phyloP scores from a whole-genome alignment of 2,329 filamentous ascomycete species.

The Penicillium sp. region DNA sequence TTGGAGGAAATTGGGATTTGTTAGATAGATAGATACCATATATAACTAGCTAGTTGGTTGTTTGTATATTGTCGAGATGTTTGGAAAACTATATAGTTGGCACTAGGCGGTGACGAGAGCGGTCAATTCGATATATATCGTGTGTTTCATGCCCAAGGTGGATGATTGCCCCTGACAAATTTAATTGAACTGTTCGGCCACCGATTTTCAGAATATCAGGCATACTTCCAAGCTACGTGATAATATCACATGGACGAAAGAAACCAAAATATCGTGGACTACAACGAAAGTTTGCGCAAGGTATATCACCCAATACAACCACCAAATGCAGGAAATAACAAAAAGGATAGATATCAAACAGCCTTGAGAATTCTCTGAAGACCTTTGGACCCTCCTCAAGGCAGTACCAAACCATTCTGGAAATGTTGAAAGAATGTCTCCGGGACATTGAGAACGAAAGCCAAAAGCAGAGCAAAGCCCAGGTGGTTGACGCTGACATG shows the following conservation, averaged over 20 bases:
- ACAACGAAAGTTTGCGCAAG: slow-evolving; percentile 21
- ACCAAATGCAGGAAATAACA: not conserved
- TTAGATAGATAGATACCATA: too few relatives aligned
- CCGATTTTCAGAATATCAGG: not conserved
- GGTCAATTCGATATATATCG: not conserved
- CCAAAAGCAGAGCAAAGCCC: slow-evolving; percentile 1
- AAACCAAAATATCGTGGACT: slow-evolving; percentile 7
- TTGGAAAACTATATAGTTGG: not conserved
- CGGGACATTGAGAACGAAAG: slow-evolving; percentile 27
- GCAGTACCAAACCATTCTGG: slow-evolving; percentile 39
- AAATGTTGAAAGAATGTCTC: slow-evolving; percentile 36
- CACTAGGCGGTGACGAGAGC: slow-evolving; percentile 3
- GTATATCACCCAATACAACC: not conserved
- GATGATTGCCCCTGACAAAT: not conserved
- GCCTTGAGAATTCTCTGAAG: slow-evolving; percentile 40
- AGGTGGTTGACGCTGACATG: slow-evolving; percentile 30
- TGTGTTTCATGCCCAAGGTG: not conserved
- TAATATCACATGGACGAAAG: not conserved
- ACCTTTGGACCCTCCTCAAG: slow-evolving; percentile 40
- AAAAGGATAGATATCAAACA: slow-evolving; percentile 40
- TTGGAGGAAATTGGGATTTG: slow-evolving; percentile 3
- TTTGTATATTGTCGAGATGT: too few relatives aligned
- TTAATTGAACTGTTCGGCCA: not conserved
- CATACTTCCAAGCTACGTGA: not conserved
- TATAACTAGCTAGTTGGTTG: too few relatives aligned